phyloP scores from a whole-genome alignment of 345 rosid species.

The Boechera stricta region DNA sequence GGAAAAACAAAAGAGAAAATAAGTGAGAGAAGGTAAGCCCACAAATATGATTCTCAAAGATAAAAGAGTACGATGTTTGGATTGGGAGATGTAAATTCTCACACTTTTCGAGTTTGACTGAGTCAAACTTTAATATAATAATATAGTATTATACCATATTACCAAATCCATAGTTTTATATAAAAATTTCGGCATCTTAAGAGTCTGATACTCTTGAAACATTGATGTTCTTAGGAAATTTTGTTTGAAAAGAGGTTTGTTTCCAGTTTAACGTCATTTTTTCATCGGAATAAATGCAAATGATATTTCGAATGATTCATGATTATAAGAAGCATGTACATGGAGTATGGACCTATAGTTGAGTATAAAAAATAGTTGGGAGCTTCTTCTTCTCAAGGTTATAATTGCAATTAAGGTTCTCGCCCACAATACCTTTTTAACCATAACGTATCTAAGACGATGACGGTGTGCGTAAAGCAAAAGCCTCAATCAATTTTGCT shows the following conservation, averaged over 20 bases:
- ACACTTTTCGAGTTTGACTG: conserved; percentile 15
- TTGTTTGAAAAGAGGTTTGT: no score
- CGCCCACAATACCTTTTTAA: conserved; percentile 1
- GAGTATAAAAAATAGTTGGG: conserved; percentile 8
- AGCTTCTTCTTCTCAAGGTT: neutral
- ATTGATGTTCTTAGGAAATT: neutral
- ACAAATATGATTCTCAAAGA: neutral
- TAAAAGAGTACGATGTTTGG: neutral
- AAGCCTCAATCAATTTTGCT: conserved; percentile 24
- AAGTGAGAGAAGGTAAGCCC: neutral
- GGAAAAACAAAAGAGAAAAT: neutral
- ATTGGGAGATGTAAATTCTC: conserved; percentile 3
- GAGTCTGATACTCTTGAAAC: neutral
- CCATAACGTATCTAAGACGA: conserved; percentile 20
- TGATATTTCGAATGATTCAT: neutral
- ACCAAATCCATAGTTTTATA: neutral
- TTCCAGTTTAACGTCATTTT: neutral
- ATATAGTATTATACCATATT: neutral
- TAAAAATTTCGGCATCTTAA: neutral
- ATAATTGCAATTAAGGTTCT: neutral
- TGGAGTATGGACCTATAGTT: conserved; percentile 13
- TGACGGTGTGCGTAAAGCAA: conserved; percentile 32
- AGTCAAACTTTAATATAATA: neutral
- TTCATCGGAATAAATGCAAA: neutral
- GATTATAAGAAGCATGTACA: neutral